A percentile compares a stretch with the other conserved stretches of the same genome.
Evolutionary conservation across 116 monocot genomes (phyloP).

Genomic region (Zostera marina): DNA sequence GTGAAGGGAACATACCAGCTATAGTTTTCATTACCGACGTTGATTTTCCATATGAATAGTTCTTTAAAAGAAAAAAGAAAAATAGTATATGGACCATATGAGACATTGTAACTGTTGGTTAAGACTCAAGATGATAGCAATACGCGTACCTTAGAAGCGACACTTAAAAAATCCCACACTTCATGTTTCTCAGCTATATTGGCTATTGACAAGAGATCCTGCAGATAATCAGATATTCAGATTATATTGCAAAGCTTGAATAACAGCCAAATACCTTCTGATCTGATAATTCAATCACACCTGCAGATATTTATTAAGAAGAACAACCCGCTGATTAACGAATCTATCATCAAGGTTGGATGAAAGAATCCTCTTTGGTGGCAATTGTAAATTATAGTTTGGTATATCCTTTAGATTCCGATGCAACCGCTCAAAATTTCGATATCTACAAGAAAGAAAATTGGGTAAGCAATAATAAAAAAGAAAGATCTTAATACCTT

Average conservation of each 20-base stretch:
- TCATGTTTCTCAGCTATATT: conserved; percentile 98
- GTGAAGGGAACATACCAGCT: conserved; percentile 41
- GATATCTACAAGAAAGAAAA: conserved; percentile 39
- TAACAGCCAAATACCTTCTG: not conserved
- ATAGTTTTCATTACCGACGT: conserved; percentile 96
- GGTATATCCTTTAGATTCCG: conserved; percentile 88
- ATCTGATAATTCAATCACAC: conserved; percentile 24
- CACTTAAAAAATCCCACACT: conserved; percentile 95
- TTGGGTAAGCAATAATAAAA: not conserved
- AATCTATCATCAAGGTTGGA: conserved; percentile 93
- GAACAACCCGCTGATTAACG: conserved; percentile 79
- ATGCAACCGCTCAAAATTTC: conserved; percentile 94
- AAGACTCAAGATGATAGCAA: not conserved
- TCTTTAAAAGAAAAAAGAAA: conserved; percentile 36
- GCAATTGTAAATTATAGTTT: conserved; percentile 81
- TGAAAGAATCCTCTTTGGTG: conserved; percentile 91
- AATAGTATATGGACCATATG: not conserved
- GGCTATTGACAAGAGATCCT: conserved; percentile 83
- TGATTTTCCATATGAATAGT: conserved; percentile 89
- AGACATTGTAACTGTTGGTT: not conserved
- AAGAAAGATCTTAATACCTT: not conserved
- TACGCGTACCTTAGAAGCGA: conserved; percentile 52
- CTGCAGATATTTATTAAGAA: conserved; percentile 96
- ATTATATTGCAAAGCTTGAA: conserved; percentile 1
- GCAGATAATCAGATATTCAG: conserved; percentile 4